Conservation (phyloP, 345 rosid species). For the Ricinus communis region DNA sequence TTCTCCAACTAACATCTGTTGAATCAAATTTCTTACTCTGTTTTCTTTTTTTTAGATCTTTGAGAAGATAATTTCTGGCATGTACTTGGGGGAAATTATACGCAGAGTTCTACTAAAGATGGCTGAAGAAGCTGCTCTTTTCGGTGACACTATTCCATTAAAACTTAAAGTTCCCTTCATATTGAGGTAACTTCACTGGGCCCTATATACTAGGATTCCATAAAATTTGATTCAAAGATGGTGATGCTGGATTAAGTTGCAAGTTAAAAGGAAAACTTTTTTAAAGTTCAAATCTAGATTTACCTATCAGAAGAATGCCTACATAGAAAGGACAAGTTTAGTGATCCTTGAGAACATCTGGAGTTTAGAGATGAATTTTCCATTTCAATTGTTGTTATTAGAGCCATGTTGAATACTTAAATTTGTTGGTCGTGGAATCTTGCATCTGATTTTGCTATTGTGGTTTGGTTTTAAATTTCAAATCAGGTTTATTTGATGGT, state of each 20-base stretch:
- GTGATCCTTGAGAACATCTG: background rate
- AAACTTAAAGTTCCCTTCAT: conserved; percentile 61
- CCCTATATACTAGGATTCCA: background rate
- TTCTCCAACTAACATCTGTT: background rate
- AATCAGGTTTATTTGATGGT: background rate
- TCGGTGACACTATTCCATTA: conserved; percentile 72
- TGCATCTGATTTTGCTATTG: background rate
- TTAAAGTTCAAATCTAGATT: too few species aligned
- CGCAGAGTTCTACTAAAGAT: conserved; percentile 77
- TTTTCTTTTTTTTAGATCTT: conserved; percentile 51
- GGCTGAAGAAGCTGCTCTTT: conserved; percentile 88
- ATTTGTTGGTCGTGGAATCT: background rate
- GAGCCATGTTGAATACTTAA: background rate
- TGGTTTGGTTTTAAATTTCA: background rate
- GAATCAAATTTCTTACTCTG: too few species aligned
- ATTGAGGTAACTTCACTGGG: conserved; percentile 44
- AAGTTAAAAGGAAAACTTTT: background rate
- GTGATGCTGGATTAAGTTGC: background rate
- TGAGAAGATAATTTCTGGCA: conserved; percentile 90
- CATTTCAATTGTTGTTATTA: background rate
- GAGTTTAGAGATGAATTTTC: background rate
- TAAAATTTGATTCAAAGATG: background rate
- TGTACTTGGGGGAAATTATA: conserved; percentile 95
- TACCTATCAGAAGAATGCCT: too few species aligned
- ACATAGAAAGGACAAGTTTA: background rate